phyloP scores from a whole-genome alignment of 2,329 filamentous ascomycete genomes.

The Aspergillus transmontanensis region DNA sequence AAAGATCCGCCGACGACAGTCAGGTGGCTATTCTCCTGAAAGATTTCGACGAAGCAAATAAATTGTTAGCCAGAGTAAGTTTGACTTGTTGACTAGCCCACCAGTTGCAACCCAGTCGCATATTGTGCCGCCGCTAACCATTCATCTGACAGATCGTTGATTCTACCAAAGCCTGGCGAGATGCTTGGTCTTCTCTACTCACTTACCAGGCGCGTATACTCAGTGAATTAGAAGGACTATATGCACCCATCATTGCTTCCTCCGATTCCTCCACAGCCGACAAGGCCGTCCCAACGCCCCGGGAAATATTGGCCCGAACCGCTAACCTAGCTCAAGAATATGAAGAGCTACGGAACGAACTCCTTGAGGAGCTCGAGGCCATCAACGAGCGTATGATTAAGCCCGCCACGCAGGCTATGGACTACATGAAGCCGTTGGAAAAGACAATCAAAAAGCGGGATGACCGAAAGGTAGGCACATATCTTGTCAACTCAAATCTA shows the following conservation, averaged over 20 bases:
- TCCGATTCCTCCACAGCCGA: constrained; percentile 59
- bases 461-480: constrained; percentile 65
- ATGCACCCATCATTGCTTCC: constrained; percentile 73
- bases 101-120: not conserved
- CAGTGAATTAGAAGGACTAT: constrained; percentile 70
- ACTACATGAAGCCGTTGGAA: constrained; percentile 69
- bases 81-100: not conserved
- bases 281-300: constrained; percentile 62
- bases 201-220: constrained; percentile 68
- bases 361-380: constrained; percentile 69
- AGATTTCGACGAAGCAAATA: constrained; percentile 80
- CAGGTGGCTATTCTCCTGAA: constrained; percentile 73
- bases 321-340: constrained; percentile 68
- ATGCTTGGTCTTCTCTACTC: constrained; percentile 75
- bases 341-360: constrained; percentile 69
- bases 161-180: constrained; percentile 73
- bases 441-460: constrained; percentile 86
- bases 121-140: constrained; percentile 7
- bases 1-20: constrained; percentile 72
- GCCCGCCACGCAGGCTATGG: constrained; percentile 70
- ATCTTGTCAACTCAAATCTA: not conserved
- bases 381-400: constrained; percentile 72
- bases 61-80: constrained; percentile 69
- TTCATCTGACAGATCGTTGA: constrained; percentile 65
- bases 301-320: constrained; percentile 64